Percentiles rank a stretch among this genome's conserved stretches.
These are phyloP conservation scores for Corylus avellana DNA, from an alignment of 306 rosid genomes.

Conservation along the genomic window DNA sequence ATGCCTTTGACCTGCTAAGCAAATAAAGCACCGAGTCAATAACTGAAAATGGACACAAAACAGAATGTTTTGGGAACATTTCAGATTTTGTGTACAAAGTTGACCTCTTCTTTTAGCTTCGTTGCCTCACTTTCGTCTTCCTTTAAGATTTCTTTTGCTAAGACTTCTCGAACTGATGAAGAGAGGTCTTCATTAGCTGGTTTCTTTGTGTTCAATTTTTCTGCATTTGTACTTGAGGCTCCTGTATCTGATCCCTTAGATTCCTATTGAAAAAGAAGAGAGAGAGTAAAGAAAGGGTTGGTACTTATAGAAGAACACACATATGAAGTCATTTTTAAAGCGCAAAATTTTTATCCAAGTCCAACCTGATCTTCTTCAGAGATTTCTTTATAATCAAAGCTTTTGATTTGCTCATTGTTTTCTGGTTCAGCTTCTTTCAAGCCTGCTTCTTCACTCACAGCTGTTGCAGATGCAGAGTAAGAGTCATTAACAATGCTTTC, in stretches of 20 bases:
- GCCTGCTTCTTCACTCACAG: slow-evolving; percentile 21
- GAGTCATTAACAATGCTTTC: slow-evolving; percentile 7
- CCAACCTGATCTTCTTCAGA: too few species aligned
- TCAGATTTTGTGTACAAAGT: slow-evolving; percentile 1
- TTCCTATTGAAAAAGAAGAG: slow-evolving; percentile 1
- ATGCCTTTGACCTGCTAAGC: slow-evolving; percentile 24
- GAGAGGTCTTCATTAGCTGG: slow-evolving; percentile 23
- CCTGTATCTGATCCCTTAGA: neutral
- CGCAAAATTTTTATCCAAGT: too few species aligned
- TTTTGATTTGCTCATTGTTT: slow-evolving; percentile 4
- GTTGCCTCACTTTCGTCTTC: slow-evolving; percentile 2
- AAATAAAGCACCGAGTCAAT: neutral
- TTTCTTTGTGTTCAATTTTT: slow-evolving; percentile 16
- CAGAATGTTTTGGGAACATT: slow-evolving; percentile 3
- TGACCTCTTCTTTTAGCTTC: slow-evolving; percentile 29
- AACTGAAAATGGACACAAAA: neutral
- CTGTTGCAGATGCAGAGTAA: neutral
- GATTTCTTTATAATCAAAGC: neutral
- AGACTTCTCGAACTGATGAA: neutral
- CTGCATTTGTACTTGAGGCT: slow-evolving; percentile 13
- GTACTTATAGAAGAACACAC: too few species aligned
- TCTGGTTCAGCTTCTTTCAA: slow-evolving; percentile 30
- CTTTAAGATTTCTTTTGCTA: slow-evolving; percentile 14
- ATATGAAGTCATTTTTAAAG: too few species aligned
- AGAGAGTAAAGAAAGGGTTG: too few species aligned